Conservation (phyloP, 108 stramenopile species). For the Nannochloropsis salina region DNA sequence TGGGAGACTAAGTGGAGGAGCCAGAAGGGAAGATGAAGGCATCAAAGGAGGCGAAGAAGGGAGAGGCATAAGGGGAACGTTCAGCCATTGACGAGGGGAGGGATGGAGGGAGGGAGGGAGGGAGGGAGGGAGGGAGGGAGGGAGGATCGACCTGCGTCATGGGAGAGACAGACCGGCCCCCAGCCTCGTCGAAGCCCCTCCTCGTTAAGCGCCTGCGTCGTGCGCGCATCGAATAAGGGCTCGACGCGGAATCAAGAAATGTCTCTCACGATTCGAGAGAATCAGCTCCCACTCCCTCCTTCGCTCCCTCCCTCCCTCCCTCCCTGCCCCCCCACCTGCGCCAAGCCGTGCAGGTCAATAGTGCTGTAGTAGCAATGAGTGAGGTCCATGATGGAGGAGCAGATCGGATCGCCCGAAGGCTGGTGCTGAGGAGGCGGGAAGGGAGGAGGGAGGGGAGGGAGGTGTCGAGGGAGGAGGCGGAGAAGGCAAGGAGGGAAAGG, state of each 20-base stretch:
- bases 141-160: background rate
- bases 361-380: background rate
- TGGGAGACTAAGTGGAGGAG: background rate
- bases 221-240: too few species aligned
- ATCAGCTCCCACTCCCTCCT: background rate
- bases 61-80: background rate
- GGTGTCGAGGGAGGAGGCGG: background rate
- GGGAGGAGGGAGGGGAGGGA: background rate
- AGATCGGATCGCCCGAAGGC: background rate
- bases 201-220: background rate
- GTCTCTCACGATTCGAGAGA: too few species aligned
- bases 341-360: background rate
- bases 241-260: too few species aligned
- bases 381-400: background rate
- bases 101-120: constrained; percentile 7
- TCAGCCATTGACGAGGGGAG: background rate
- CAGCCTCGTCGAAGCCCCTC: background rate
- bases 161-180: background rate
- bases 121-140: background rate
- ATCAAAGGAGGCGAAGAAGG: background rate
- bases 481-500: background rate
- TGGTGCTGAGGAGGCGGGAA: background rate
- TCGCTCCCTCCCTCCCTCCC: background rate
- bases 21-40: background rate
- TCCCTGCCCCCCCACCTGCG: background rate